Conservation (phyloP, 495 filamentous ascomycete species). For the Aspergillus panamensis region DNA sequence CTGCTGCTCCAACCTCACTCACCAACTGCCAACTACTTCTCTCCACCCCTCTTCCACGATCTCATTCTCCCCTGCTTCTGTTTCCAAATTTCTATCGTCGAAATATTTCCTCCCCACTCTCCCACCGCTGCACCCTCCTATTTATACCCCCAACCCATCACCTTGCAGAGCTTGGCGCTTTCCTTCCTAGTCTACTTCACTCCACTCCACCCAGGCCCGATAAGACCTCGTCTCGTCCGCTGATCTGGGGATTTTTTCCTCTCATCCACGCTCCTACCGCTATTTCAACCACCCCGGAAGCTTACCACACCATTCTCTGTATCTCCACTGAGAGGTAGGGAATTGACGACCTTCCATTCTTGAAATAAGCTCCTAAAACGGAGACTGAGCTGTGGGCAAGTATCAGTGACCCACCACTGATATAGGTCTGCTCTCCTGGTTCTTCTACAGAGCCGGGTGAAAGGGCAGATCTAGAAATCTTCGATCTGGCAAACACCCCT, state of each 20-base stretch:
- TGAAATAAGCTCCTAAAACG: constrained; percentile 19
- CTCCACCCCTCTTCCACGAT: neutral
- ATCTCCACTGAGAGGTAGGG: neutral
- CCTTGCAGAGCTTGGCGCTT: constrained; percentile 16
- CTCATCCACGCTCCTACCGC: constrained; percentile 9
- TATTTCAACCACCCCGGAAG: neutral
- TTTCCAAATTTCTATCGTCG: neutral
- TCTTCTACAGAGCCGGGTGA: constrained; percentile 47
- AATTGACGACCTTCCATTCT: constrained; percentile 13
- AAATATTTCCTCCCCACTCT: neutral
- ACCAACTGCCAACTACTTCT: neutral
- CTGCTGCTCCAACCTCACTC: neutral
- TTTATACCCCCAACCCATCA: neutral
- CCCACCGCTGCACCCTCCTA: neutral
- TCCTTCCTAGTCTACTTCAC: constrained; percentile 6
- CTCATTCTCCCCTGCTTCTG: neutral
- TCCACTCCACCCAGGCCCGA: constrained; percentile 15
- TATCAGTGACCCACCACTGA: constrained; percentile 30
- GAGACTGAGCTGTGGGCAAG: constrained; percentile 21
- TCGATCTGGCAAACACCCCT: constrained; percentile 64
- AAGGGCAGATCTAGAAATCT: constrained; percentile 45
- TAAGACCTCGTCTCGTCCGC: constrained; percentile 22
- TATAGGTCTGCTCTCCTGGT: constrained; percentile 50
- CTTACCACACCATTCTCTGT: neutral
- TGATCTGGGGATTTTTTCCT: neutral